Evolutionary conservation across 2,329 filamentous ascomycete species (phyloP).

Genomic region (Aureobasidium melanogenum): DNA sequence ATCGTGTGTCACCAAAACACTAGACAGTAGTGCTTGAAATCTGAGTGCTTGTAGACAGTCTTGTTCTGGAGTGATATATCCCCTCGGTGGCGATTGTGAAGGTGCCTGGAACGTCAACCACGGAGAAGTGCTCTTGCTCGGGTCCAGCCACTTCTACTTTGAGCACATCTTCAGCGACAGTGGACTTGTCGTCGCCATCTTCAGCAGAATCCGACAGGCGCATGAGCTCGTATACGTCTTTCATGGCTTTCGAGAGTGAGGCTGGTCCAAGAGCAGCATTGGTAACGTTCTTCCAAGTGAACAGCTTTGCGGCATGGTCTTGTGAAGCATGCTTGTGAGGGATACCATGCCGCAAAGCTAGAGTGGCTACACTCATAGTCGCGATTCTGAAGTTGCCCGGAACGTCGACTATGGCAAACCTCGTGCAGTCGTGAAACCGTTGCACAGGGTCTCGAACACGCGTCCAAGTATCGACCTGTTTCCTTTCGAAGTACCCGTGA

Average conservation of each 20-base stretch:
- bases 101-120: slow-evolving; percentile 25
- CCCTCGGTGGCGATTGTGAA: slow-evolving; percentile 26
- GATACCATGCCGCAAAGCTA: too few relatives aligned
- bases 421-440: too few relatives aligned
- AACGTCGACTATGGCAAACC: slow-evolving; percentile 24
- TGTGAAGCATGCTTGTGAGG: slow-evolving; percentile 20
- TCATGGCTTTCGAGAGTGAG: slow-evolving; percentile 18
- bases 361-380: slow-evolving; percentile 26
- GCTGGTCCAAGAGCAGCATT: too few relatives aligned
- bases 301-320: slow-evolving; percentile 26
- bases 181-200: slow-evolving; percentile 6
- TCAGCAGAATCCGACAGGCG: slow-evolving; percentile 10
- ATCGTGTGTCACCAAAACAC: too few relatives aligned
- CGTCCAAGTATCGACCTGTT: too few relatives aligned
- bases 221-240: slow-evolving; percentile 20
- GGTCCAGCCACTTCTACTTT: slow-evolving; percentile 23
- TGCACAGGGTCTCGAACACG: too few relatives aligned
- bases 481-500: too few relatives aligned
- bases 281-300: slow-evolving; percentile 12
- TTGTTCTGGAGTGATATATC: too few relatives aligned
- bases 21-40: too few relatives aligned
- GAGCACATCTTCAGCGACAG: slow-evolving; percentile 24
- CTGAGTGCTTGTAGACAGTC: too few relatives aligned
- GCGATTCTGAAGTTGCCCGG: slow-evolving; percentile 27
- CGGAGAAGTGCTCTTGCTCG: slow-evolving; percentile 21